Evolutionary conservation across 345 rosid genomes (phyloP).

Genomic region (Cochlearia excelsa): DNA sequence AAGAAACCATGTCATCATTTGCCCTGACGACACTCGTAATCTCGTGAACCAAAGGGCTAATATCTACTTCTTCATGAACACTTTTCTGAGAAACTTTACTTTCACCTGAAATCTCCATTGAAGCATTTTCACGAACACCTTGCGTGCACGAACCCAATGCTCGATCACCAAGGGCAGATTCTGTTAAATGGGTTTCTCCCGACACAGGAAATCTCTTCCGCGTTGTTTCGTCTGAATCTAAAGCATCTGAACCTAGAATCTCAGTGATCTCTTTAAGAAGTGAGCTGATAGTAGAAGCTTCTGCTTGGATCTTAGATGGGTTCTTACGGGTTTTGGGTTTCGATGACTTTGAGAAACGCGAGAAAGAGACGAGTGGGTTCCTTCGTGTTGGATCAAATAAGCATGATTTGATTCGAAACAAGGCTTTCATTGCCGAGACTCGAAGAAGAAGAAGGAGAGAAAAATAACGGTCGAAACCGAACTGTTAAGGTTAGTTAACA

Average conservation of each 20-base stretch:
- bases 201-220: slow-evolving; percentile 33
- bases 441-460: background rate
- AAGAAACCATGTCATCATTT: slow-evolving; percentile 29
- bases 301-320: slow-evolving; percentile 37
- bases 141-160: slow-evolving; percentile 29
- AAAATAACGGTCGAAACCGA: slow-evolving; percentile 24
- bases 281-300: slow-evolving; percentile 34
- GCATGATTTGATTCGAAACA: slow-evolving; percentile 29
- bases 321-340: slow-evolving; percentile 29
- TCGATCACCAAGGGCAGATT: background rate
- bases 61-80: slow-evolving; percentile 36
- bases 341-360: slow-evolving; percentile 42
- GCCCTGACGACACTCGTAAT: slow-evolving; percentile 51
- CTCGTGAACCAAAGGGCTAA: slow-evolving; percentile 51
- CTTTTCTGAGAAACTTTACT: slow-evolving; percentile 16
- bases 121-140: slow-evolving; percentile 55
- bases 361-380: slow-evolving; percentile 28
- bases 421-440: slow-evolving; percentile 22
- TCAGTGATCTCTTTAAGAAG: slow-evolving; percentile 60
- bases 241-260: slow-evolving; percentile 46
- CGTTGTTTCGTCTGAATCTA: slow-evolving; percentile 32
- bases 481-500: background rate
- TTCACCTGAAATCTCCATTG: slow-evolving; percentile 14
- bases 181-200: slow-evolving; percentile 13
- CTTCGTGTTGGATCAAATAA: slow-evolving; percentile 7